phyloP scores from a whole-genome alignment of 805 yeast species.

The Barnettozyma sp. region DNA sequence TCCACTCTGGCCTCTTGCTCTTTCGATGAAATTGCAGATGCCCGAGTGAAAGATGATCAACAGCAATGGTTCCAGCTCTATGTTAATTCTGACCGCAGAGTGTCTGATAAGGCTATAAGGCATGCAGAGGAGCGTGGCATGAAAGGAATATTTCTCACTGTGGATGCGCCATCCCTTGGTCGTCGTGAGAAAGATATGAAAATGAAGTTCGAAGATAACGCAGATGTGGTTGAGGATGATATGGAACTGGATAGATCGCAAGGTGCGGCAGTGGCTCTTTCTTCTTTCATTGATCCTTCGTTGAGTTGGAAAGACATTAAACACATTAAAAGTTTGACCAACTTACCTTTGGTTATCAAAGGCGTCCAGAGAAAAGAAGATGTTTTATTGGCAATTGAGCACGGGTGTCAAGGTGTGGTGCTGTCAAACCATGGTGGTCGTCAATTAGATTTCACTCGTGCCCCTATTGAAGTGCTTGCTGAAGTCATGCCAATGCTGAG shows the following conservation, averaged over 20 bases:
- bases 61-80: conserved; percentile 87
- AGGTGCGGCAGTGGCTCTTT: conserved; percentile 84
- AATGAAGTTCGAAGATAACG: conserved; percentile 45
- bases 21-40: conserved; percentile 75
- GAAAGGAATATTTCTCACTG: conserved; percentile 81
- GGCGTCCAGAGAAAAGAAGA: conserved; percentile 86
- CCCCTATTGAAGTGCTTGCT: conserved; percentile 68
- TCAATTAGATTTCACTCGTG: conserved; percentile 76
- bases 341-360: conserved; percentile 63
- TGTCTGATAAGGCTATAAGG: conserved; percentile 52
- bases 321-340: conserved; percentile 48
- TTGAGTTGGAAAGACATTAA: conserved; percentile 60
- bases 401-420: conserved; percentile 73
- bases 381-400: conserved; percentile 62
- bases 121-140: conserved; percentile 70
- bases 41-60: conserved; percentile 54
- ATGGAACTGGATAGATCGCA: conserved; percentile 55
- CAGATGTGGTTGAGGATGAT: conserved; percentile 43
- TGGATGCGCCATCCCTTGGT: conserved; percentile 89
- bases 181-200: conserved; percentile 86
- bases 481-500: conserved; percentile 54
- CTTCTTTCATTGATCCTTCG: conserved; percentile 74
- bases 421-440: conserved; percentile 88
- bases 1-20: conserved; percentile 89
- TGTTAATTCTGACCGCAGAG: conserved; percentile 69